Evolutionary conservation across 768 basidiomycete species (phyloP).

Genomic region (Kwoniella sp.): DNA sequence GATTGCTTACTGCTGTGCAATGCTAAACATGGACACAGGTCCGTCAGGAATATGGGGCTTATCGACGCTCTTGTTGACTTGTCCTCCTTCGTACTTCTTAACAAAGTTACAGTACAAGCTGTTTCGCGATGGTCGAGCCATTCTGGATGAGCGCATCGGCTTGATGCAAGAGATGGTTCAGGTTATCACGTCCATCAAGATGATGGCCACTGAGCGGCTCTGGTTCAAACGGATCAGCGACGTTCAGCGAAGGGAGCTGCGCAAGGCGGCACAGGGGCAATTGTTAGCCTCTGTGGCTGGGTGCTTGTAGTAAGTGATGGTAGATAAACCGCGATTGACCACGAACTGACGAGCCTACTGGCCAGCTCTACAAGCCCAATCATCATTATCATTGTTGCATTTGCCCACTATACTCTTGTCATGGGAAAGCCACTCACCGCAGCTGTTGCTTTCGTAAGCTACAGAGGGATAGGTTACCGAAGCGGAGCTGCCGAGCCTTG

Average conservation of each 20-base stretch:
- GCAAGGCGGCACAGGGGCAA: slow-evolving; percentile 15
- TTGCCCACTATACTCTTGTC: slow-evolving; percentile 41
- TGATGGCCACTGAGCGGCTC: slow-evolving; percentile 37
- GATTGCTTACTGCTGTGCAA: too few species aligned
- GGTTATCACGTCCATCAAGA: slow-evolving; percentile 43
- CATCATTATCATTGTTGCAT: slow-evolving; percentile 31
- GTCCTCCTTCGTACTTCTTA: slow-evolving; percentile 28
- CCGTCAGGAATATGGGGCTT: slow-evolving; percentile 36
- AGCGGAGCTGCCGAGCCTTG: too few species aligned
- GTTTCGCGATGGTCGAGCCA: slow-evolving; percentile 18
- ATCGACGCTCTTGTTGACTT: slow-evolving; percentile 25
- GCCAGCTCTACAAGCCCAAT: slow-evolving; percentile 24
- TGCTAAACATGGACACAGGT: too few species aligned
- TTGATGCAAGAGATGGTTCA: slow-evolving; percentile 40
- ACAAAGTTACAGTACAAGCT: slow-evolving; percentile 33
- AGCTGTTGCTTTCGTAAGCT: slow-evolving; percentile 39
- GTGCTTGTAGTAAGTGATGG: slow-evolving; percentile 35
- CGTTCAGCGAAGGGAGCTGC: slow-evolving; percentile 25
- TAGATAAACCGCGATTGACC: too few species aligned
- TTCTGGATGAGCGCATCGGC: slow-evolving; percentile 26
- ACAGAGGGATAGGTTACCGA: too few species aligned
- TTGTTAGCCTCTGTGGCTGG: slow-evolving; percentile 18
- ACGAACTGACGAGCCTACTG: neutral
- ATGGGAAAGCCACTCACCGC: slow-evolving; percentile 28
- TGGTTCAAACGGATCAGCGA: slow-evolving; percentile 34